These are phyloP conservation scores for Erucastrum elatum DNA, from an alignment of 345 rosid genomes.

Conservation along the genomic window DNA sequence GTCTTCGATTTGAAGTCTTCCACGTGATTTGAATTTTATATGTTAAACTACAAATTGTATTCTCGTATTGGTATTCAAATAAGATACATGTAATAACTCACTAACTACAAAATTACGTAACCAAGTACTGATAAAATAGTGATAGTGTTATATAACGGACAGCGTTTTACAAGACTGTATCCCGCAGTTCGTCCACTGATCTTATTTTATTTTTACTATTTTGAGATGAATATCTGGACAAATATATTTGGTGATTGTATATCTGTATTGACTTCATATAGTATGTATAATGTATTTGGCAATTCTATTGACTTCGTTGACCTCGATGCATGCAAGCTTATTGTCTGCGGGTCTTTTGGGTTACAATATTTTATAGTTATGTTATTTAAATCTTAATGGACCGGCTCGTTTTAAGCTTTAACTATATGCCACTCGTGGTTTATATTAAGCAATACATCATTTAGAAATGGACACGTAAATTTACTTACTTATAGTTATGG, in stretches of 20 bases:
- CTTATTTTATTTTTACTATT: not conserved
- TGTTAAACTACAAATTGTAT: not conserved
- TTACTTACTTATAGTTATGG: not conserved
- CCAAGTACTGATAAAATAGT: not conserved
- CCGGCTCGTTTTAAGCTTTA: slow-evolving; percentile 3
- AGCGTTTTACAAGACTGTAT: slow-evolving; percentile 8
- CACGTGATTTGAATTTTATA: slow-evolving; percentile 21
- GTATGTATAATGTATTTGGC: not conserved
- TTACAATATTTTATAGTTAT: not conserved
- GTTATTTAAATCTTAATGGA: not conserved
- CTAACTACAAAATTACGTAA: too few relatives aligned
- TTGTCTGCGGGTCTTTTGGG: not conserved
- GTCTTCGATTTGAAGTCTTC: slow-evolving; percentile 26
- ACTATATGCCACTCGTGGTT: slow-evolving; percentile 3
- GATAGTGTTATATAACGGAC: not conserved
- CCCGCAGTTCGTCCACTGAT: not conserved
- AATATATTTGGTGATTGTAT: not conserved
- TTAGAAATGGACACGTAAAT: not conserved
- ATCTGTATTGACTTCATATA: slow-evolving; percentile 37
- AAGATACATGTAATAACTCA: not conserved
- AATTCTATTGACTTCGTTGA: slow-evolving; percentile 24
- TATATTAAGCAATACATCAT: not conserved
- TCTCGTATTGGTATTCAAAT: not conserved
- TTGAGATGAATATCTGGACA: not conserved
- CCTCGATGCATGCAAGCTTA: slow-evolving; percentile 25